Evolutionary conservation across 805 yeast genomes (phyloP).

Genomic region (Ogataea trehalophila): DNA sequence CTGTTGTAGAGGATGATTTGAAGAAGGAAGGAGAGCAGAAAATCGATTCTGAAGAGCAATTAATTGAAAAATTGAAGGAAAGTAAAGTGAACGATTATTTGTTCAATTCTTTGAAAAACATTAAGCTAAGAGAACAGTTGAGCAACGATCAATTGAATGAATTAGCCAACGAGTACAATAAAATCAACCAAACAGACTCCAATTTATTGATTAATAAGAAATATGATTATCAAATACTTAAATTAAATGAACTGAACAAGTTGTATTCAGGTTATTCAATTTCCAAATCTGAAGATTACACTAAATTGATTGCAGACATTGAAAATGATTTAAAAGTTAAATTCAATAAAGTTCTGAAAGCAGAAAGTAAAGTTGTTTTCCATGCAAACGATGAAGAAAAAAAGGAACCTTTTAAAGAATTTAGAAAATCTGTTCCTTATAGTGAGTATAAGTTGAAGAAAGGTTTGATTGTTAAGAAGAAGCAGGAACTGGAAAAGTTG

Average conservation of each 20-base stretch:
- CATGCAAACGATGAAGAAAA: conserved; percentile 4
- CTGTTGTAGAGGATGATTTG: conserved; percentile 20
- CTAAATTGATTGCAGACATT: conserved; percentile 26
- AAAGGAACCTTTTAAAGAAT: conserved; percentile 7
- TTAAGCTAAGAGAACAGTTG: conserved; percentile 31
- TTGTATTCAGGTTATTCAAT: conserved; percentile 27
- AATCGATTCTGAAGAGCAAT: conserved; percentile 4
- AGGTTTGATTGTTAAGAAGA: conserved; percentile 1
- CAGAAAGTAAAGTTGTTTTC: conserved; percentile 4
- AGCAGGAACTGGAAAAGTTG: conserved; percentile 6
- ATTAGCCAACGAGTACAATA: conserved; percentile 10
- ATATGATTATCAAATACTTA: conserved; percentile 29
- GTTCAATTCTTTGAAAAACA: conserved; percentile 40
- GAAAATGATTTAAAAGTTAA: conserved; percentile 29
- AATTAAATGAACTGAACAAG: conserved; percentile 28
- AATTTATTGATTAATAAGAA: conserved; percentile 6
- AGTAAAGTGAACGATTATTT: conserved; percentile 29
- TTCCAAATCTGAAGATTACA: conserved; percentile 26
- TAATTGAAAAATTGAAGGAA: conserved; percentile 12
- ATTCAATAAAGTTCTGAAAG: conserved; percentile 25
- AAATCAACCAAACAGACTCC: neutral
- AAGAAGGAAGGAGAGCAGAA: conserved; percentile 8
- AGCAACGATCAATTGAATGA: conserved; percentile 23
- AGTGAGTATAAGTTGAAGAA: conserved; percentile 14
- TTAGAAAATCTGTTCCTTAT: conserved; percentile 10